Evolutionary conservation across 495 filamentous ascomycete genomes (phyloP).

Genomic region (Podospora bellae-mahoneyi): DNA sequence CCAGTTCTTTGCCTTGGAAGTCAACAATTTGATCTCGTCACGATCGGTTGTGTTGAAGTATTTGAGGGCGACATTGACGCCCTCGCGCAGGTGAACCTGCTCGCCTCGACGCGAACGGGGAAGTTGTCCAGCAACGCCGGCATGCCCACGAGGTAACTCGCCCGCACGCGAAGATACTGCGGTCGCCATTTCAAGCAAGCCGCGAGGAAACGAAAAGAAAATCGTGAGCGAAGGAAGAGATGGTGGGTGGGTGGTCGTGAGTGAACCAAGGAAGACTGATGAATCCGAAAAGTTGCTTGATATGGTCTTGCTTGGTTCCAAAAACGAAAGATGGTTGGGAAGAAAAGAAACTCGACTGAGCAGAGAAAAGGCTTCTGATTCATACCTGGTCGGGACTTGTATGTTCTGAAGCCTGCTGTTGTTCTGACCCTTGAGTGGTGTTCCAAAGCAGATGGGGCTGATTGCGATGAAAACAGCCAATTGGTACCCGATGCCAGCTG

Average conservation of each 20-base stretch:
- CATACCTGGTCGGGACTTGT: not conserved
- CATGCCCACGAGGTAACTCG: slow-evolving; percentile 13
- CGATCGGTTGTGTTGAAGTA: slow-evolving; percentile 29
- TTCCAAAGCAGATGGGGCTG: not conserved
- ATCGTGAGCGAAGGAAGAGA: not conserved
- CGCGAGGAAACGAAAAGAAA: not conserved
- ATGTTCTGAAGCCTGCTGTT: not conserved
- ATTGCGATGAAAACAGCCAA: not conserved
- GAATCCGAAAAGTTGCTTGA: too few relatives aligned
- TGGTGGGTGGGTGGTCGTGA: not conserved
- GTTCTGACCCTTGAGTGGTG: not conserved
- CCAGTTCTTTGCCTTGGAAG: slow-evolving; percentile 23
- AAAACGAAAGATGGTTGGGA: not conserved
- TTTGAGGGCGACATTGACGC: slow-evolving; percentile 26
- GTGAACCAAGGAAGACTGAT: not conserved
- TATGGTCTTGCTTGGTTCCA: too few relatives aligned
- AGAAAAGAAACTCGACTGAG: not conserved
- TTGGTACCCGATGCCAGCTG: slow-evolving; percentile 31
- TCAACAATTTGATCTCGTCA: slow-evolving; percentile 19
- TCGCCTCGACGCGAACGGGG: slow-evolving; percentile 18
- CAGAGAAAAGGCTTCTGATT: not conserved
- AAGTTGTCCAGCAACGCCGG: not conserved
- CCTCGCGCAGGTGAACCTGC: slow-evolving; percentile 20
- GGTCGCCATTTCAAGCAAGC: not conserved
- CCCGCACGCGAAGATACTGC: not conserved